A percentile compares a stretch with the other conserved stretches of the same genome.
Evolutionary conservation across 768 basidiomycete genomes (phyloP).

Genomic region (Kwoniella dejecticola): DNA sequence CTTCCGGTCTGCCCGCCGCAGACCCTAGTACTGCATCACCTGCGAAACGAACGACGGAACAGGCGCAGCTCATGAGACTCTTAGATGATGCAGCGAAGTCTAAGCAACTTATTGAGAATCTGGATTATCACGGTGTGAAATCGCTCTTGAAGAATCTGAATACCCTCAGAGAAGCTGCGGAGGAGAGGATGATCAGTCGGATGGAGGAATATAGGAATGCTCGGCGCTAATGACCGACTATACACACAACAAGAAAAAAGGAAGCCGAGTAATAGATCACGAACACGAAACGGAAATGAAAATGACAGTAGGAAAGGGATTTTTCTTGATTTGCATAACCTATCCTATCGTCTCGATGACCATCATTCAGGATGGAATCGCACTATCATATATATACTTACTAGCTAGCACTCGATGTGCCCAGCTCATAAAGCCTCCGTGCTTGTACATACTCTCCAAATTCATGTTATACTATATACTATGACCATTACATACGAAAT

Average conservation of each 20-base stretch:
- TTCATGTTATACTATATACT: no score
- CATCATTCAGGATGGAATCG: no score
- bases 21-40: constrained; percentile 14
- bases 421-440: no score
- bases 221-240: neutral
- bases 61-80: constrained; percentile 31
- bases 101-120: constrained; percentile 29
- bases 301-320: no score
- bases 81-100: constrained; percentile 35
- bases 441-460: neutral
- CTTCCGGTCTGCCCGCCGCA: no score
- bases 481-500: neutral
- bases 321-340: no score
- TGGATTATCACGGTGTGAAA: constrained; percentile 40
- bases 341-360: no score
- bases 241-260: no score
- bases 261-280: no score
- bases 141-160: constrained; percentile 33
- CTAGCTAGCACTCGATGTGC: no score
- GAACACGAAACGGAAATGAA: no score
- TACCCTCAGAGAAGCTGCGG: constrained; percentile 36
- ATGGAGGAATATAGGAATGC: constrained; percentile 17
- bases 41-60: constrained; percentile 26
- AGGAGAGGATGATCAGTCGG: constrained; percentile 16
- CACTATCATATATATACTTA: no score